Base-by-base conservation (phyloP, 352 stramenopile species). In the Pythium diclinum region DNA sequence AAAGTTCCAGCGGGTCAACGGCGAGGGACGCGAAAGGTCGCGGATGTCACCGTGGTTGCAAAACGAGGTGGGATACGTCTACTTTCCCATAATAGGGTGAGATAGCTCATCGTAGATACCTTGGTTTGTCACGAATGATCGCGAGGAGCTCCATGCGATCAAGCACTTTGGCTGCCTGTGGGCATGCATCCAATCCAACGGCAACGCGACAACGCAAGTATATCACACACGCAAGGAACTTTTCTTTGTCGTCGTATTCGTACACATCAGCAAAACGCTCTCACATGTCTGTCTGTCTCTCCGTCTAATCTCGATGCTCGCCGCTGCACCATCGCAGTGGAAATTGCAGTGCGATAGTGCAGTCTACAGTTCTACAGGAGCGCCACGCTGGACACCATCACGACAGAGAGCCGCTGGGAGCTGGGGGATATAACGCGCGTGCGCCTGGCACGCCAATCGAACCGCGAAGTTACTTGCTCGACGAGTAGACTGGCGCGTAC, bases 401-500 rank as follows among this genome's bases (percentile, higher is more conserved):
- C 13, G 44, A 30, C 4, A 9, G 44, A 51, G n/a, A 30, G 44
- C n/a, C 19, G 13, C 44, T 3, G 0, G n/a, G 44, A 51, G n/a
- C 44, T 51, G n/a, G 44, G 44, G 44, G 44, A 23, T 28, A 51
- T 28, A 30, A 28, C 44, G 44, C n/a, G 44, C 44, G n/a, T 51
- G 40, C 16, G 17, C n/a, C 19, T 21, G 7, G 44, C 44, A 30
- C 44, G 44, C 44, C 44, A 30, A 28, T 25, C n/a, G 21, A 6
- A 30, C 19, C 19, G 44, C 44, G 5, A 51, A 51, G 17, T 72
- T 89, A 91, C 75, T 91, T 91, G 77, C 8, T 28, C n/a, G 44
- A 51, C 17, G 78, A 83, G 78, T 96, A 96, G 13, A 92, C 72
- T 0, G 83, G 81, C 57, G 93, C 85, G 73, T 95, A 94, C 69